Percentiles rank a stretch among this genome's conserved stretches.
phyloP scores from a whole-genome alignment of 306 rosid genomes.

The Pyrus betulifolia region DNA sequence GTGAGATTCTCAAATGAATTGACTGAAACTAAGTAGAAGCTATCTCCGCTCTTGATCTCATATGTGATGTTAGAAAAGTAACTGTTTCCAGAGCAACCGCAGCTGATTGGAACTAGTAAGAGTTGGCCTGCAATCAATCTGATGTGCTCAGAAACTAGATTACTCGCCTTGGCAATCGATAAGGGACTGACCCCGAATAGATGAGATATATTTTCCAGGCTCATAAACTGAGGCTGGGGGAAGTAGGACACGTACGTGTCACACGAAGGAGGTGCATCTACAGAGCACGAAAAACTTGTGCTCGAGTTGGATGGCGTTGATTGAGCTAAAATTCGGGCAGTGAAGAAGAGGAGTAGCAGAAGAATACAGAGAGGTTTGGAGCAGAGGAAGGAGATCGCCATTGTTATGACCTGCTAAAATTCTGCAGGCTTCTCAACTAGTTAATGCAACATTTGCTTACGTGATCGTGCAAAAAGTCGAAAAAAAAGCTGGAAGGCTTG shows the following conservation, averaged over 20 bases:
- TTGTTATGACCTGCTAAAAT: conserved; percentile 15
- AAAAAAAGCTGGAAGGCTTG: conserved; percentile 4
- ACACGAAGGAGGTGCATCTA: conserved; percentile 40
- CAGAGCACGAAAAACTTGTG: conserved; percentile 51
- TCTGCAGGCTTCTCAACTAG: not conserved
- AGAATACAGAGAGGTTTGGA: conserved; percentile 19
- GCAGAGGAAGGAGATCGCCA: conserved; percentile 37
- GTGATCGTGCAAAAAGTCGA: not conserved
- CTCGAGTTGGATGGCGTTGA: conserved; percentile 11
- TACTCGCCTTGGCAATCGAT: conserved; percentile 58
- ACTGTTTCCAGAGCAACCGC: conserved; percentile 48
- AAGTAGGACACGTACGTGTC: conserved; percentile 57
- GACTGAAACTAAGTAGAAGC: conserved; percentile 29
- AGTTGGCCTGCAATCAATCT: conserved; percentile 37
- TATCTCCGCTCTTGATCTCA: conserved; percentile 39
- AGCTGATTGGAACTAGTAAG: conserved; percentile 57
- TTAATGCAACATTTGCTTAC: not conserved
- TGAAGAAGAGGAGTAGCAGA: conserved; percentile 16
- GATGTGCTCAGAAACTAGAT: conserved; percentile 16
- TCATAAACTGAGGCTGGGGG: conserved; percentile 34
- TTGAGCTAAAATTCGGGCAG: conserved; percentile 27
- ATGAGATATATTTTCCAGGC: conserved; percentile 41
- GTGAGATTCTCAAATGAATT: conserved; percentile 51
- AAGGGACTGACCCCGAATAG: conserved; percentile 46
- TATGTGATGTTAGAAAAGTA: conserved; percentile 55